phyloP scores from a whole-genome alignment of 345 rosid species.

The Pistacia vera region DNA sequence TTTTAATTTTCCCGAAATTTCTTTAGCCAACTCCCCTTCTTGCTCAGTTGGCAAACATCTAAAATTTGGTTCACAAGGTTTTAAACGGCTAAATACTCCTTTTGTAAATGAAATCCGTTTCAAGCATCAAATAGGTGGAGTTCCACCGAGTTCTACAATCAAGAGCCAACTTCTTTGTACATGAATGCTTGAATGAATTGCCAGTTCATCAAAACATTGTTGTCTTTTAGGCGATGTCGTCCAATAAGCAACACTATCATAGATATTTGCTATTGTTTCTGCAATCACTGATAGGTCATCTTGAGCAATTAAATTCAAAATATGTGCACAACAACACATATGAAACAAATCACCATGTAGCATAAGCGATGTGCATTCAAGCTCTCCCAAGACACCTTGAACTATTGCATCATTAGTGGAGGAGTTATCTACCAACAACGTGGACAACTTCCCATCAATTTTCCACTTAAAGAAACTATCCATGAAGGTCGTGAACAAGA shows the following conservation, averaged over 20 bases:
- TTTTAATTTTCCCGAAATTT: slow-evolving; percentile 2
- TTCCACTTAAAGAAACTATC: neutral
- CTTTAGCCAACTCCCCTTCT: slow-evolving; percentile 2
- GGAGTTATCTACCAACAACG: neutral
- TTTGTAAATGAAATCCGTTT: neutral
- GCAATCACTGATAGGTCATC: slow-evolving; percentile 1
- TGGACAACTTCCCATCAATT: neutral
- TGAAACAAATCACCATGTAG: neutral
- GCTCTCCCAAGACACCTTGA: neutral
- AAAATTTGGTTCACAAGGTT: neutral
- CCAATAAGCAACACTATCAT: neutral
- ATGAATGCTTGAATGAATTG: neutral
- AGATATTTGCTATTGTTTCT: no score
- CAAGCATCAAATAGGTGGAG: neutral
- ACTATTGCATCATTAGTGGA: slow-evolving; percentile 1
- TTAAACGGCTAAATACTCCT: neutral
- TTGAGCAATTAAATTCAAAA: neutral
- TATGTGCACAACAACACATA: slow-evolving; percentile 1
- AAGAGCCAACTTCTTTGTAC: neutral
- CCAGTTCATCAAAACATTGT: neutral
- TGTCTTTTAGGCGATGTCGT: neutral
- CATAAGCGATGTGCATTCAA: neutral
- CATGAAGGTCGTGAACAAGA: neutral
- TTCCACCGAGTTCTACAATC: slow-evolving; percentile 1
- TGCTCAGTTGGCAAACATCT: neutral